These are phyloP conservation scores for Colletotrichum sp. DNA, from an alignment of 2,329 filamentous ascomycete genomes.

Conservation along the genomic window DNA sequence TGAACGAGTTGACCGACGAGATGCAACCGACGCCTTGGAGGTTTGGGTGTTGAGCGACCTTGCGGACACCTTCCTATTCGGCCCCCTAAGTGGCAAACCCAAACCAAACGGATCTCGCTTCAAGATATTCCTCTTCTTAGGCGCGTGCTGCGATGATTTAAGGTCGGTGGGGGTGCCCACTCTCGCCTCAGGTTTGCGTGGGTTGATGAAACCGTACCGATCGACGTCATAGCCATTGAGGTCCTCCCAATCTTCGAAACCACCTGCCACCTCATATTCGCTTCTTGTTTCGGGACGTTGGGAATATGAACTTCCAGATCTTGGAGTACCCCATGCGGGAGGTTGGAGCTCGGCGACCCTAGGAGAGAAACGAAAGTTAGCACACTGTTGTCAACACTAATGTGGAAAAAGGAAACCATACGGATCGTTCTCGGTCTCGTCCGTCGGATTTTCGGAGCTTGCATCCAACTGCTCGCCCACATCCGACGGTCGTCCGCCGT, in stretches of 20 bases:
- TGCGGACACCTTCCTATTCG: slow-evolving; percentile 61
- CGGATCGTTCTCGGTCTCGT: slow-evolving; percentile 59
- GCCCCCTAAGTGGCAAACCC: slow-evolving; percentile 39
- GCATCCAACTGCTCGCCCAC: slow-evolving; percentile 53
- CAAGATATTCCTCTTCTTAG: slow-evolving; percentile 51
- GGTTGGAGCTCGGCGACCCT: slow-evolving; percentile 34
- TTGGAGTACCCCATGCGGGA: slow-evolving; percentile 39
- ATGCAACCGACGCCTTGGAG: slow-evolving; percentile 56
- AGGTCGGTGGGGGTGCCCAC: slow-evolving; percentile 45
- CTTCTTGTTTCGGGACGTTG: slow-evolving; percentile 47
- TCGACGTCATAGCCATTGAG: slow-evolving; percentile 66
- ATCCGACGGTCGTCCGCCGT: slow-evolving; percentile 52
- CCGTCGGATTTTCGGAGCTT: slow-evolving; percentile 55
- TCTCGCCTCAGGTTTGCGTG: slow-evolving; percentile 45
- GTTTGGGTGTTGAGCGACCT: slow-evolving; percentile 64
- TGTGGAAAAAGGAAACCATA: slow-evolving; percentile 59
- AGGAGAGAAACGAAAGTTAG: slow-evolving; percentile 30
- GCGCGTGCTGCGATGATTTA: slow-evolving; percentile 47
- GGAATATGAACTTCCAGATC: slow-evolving; percentile 49
- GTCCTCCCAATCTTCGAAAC: slow-evolving; percentile 72
- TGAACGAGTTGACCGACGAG: slow-evolving; percentile 58
- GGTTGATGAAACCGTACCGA: slow-evolving; percentile 71
- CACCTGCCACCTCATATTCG: slow-evolving; percentile 58
- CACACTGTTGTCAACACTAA: slow-evolving; percentile 25
- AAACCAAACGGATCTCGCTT: slow-evolving; percentile 43